Base-by-base conservation (phyloP, 352 stramenopile genomes). In the Phytophthora ramorum region DNA sequence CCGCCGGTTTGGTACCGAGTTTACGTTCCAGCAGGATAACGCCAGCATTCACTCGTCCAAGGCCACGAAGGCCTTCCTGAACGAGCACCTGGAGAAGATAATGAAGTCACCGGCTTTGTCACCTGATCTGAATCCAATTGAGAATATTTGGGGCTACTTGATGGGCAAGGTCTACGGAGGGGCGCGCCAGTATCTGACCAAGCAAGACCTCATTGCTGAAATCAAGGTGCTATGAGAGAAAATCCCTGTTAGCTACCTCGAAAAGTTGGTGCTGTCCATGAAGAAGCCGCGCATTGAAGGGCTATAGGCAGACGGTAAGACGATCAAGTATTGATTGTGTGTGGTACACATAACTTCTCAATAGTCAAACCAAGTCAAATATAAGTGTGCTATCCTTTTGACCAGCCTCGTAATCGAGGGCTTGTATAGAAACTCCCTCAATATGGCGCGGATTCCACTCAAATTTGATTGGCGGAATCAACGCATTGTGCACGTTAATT, bases 71-170 rank as follows among this genome's bases (percentile, higher is more conserved):
- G 32, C 14, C 1, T 63, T 63, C 14, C 14, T 63, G 4, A 7
- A 63, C 1, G 55, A 57, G 35, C 56, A 64, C 7, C 0, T 57
- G 1, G 46, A 32, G 28, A 50, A 57, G 14, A 34, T 64, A 9
- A 47, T 51, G 22, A 4, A 20, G 6, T n/a, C n/a, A n/a, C n/a
- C n/a, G n/a, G n/a, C n/a, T n/a, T n/a, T n/a, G n/a, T n/a, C n/a
- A n/a, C n/a, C n/a, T n/a, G n/a, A n/a, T n/a, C 17, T 64, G 4
- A 57, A 64, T 17, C 56, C 56, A 7, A 64, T 57, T 17, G 56
- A 64, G 38, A 64, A 51, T 37, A 47, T 64, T 2, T 64, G 46
- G 46, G 51, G 24, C 0, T 59, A 51, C 35, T 38, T 48, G 35
- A 19, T 9, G 9, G 19, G 35, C 50, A 57, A 57, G 13, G 34